phyloP scores from a whole-genome alignment of 306 rosid species.

The Lupinus albus region DNA sequence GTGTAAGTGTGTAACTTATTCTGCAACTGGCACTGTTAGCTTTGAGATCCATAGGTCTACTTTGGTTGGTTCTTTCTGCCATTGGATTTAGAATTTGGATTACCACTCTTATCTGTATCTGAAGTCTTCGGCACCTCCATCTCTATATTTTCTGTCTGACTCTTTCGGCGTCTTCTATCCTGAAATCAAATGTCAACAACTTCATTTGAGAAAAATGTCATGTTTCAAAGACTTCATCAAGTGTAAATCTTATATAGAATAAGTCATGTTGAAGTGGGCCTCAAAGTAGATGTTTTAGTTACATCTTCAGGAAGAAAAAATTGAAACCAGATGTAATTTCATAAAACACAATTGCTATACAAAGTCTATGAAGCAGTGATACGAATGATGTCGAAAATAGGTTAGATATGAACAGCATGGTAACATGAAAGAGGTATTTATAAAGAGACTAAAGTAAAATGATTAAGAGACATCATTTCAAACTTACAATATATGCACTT shows the following conservation, averaged over 20 bases:
- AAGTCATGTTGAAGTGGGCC: not conserved
- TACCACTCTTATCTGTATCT: slow-evolving; percentile 58
- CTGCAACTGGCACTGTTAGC: slow-evolving; percentile 32
- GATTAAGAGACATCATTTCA: too few species aligned
- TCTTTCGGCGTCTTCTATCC: slow-evolving; percentile 71
- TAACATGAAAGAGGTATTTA: too few species aligned
- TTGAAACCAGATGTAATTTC: slow-evolving; percentile 22
- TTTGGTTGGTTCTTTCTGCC: slow-evolving; percentile 51
- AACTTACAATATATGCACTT: too few species aligned
- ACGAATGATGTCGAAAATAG: too few species aligned
- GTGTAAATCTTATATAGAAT: slow-evolving; percentile 19
- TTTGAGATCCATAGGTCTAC: slow-evolving; percentile 39
- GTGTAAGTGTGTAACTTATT: slow-evolving; percentile 35
- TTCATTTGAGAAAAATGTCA: slow-evolving; percentile 28
- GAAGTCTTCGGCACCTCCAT: slow-evolving; percentile 46
- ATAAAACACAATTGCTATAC: too few species aligned
- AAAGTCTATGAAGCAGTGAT: too few species aligned
- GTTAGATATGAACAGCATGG: too few species aligned
- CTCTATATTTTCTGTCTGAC: slow-evolving; percentile 51
- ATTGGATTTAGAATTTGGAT: slow-evolving; percentile 46
- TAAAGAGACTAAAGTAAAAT: too few species aligned
- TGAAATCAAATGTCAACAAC: slow-evolving; percentile 36
- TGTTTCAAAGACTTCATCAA: slow-evolving; percentile 20
- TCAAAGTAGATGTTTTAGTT: slow-evolving; percentile 12
- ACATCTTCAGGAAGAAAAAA: not conserved